Evolutionary conservation across 2,329 filamentous ascomycete species (phyloP), one percentile per base, ranked within the genome.

Genomic region (Aspergillus pseudotamarii): DNA sequence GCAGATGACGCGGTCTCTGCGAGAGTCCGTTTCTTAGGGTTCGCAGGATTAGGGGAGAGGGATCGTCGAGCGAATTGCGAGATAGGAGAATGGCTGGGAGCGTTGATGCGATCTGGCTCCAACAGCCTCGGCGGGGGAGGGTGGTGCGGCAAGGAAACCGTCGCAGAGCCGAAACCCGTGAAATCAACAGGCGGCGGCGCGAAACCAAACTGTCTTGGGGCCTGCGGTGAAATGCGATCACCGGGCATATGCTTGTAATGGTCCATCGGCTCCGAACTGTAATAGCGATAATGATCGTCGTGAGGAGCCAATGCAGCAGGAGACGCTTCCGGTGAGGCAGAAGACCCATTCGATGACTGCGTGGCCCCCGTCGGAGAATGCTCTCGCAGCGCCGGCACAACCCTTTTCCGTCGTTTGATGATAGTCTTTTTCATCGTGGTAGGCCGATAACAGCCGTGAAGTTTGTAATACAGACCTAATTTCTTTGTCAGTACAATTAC

Each of bases 391-490:
- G 91, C 93, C 21, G 94, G 94, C 50, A 98, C 94, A 6, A 98
- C 93, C 63, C 95, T 89, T 83, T 98, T 98, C 64, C 95, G 86
- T 66, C 95, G 88, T 79, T 99, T 98, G 77, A 99, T 99, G 30
- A 96, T 91, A 3, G 93, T 91, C 78, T 97, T 98, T 79, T 98
- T 99, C 95, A 99, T 98, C n/a, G 93, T 93, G 6, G 95, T 92
- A 0, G 95, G 95, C 48, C 95, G 87, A 78, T 97, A 94, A 34
- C 93, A 89, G 60, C 94, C 94, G 75, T 99, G 95, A 3, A 99
- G 88, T 78, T 98, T 98, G 81, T 96, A 93, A 78, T 99, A 99
- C 3, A 99, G 82, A 5, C 94, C 93, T 97, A 51, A 54, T 51
- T 55, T 32, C n/a, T 28, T 6, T 32, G 28, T 51, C 10, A 51